Base-by-base conservation (phyloP, 1,284 basidiomycete genomes). In the Ganoderma meredithae region DNA sequence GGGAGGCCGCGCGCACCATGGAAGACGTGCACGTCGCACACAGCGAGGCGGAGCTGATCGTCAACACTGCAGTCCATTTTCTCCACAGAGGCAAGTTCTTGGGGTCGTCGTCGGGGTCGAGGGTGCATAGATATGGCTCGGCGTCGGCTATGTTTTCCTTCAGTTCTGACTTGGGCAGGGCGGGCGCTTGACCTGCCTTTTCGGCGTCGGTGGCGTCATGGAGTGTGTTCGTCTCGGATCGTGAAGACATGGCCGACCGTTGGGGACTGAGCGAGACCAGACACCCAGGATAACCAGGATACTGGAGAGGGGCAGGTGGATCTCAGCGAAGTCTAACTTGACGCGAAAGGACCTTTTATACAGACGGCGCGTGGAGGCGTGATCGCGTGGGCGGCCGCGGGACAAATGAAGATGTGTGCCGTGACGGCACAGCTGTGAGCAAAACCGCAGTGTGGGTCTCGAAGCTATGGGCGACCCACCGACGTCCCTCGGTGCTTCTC, bases 11-110 rank as follows among this genome's bases (percentile, higher is more conserved):
- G 68, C 87, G 67, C 68, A 90, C 90, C 81, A 93, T 85, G 4
- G 90, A 91, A 0, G 91, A 93, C 22, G 89, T 86, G 76, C 88
- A 92, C 0, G 93, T 90, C 13, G 89, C 90, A 73, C 90, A 91
- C 2, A 89, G 79, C 1, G 89, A 84, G 1, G 85, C 84, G 1
- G 80, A 78, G 62, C 85, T 84, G 68, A 91, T 88, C 5, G 85
- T 80, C 12, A 86, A 68, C 2, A 91, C 85, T 8, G 83, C 79
- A n/a, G 86, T 66, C 90, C 90, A 92, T 76, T 89, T 89, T 71
- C 81, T 81, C 62, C 80, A 69, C 0, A 76, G 63, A n/a, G 85
- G 75, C 58, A 86, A 74, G 40, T 80, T 76, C 69, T 88, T 84
- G 0, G 89, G 89, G 70, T 89, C 77, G 47, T 90, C 88, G n/a